Conservation (phyloP, 2,329 filamentous ascomycete genomes). For the Myotisia sp. region DNA sequence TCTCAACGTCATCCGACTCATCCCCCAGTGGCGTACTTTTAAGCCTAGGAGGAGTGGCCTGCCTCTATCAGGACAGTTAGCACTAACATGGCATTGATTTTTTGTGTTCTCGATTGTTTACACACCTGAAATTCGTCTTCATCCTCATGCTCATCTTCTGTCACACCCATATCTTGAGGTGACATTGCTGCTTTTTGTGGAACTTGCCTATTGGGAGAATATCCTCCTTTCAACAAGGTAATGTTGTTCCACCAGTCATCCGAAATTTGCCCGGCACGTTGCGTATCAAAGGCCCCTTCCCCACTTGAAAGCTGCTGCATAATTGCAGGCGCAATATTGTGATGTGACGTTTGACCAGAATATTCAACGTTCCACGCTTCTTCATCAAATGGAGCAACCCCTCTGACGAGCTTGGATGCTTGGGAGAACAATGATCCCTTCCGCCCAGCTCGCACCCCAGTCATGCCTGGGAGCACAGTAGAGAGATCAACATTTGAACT, state of each 20-base stretch:
- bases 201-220: slow-evolving; percentile 3
- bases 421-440: slow-evolving; percentile 36
- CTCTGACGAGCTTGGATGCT: slow-evolving; percentile 40
- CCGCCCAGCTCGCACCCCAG: slow-evolving; percentile 32
- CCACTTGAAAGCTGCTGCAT: slow-evolving; percentile 1
- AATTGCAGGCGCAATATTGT: slow-evolving; percentile 3
- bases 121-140: slow-evolving; percentile 28
- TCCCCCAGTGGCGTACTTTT: slow-evolving; percentile 7
- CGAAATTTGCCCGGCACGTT: too few species aligned
- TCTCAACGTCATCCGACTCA: neutral
- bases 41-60: slow-evolving; percentile 23
- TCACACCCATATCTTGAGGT: slow-evolving; percentile 1
- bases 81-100: neutral
- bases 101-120: slow-evolving; percentile 1
- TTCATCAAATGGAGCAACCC: slow-evolving; percentile 41
- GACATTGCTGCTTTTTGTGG: slow-evolving; percentile 1
- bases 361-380: slow-evolving; percentile 29
- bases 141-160: slow-evolving; percentile 18
- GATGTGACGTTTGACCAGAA: slow-evolving; percentile 5
- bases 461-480: slow-evolving; percentile 42
- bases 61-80: slow-evolving; percentile 17
- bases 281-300: too few species aligned
- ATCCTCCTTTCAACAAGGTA: slow-evolving; percentile 1
- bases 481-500: slow-evolving; percentile 41
- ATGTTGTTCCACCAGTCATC: slow-evolving; percentile 23